A percentile compares a stretch with the other conserved stretches of the same genome.
Evolutionary conservation across 1,284 basidiomycete species (phyloP).

Genomic region (Sporisorium exsertum): DNA sequence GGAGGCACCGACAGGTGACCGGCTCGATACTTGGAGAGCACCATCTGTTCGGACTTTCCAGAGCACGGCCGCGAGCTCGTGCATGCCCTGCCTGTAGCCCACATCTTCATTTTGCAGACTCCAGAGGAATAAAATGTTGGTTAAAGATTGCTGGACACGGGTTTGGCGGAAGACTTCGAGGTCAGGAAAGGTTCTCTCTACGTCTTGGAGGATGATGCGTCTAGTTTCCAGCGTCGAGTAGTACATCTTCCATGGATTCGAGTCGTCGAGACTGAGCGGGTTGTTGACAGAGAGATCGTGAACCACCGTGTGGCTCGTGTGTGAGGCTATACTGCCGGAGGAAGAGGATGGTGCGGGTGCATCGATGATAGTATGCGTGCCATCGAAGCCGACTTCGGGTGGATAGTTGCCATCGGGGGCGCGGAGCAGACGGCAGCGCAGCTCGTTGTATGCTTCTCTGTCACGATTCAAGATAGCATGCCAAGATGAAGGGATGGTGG

Average conservation of each 20-base stretch:
- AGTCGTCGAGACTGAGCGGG: slow-evolving; percentile 62
- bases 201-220: slow-evolving; percentile 55
- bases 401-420: slow-evolving; percentile 57
- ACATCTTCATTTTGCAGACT: slow-evolving; percentile 51
- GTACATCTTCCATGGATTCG: slow-evolving; percentile 60
- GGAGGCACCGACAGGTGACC: background rate
- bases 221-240: slow-evolving; percentile 51
- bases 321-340: background rate
- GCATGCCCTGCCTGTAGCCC: slow-evolving; percentile 69
- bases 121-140: slow-evolving; percentile 64
- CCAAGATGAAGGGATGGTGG: slow-evolving; percentile 49
- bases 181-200: slow-evolving; percentile 62
- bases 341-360: background rate
- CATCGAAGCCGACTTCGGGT: slow-evolving; percentile 47
- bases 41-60: slow-evolving; percentile 53
- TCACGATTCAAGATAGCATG: slow-evolving; percentile 32
- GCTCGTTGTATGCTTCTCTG: slow-evolving; percentile 40
- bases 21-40: slow-evolving; percentile 11
- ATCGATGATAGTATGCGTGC: slow-evolving; percentile 19
- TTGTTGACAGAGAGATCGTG: slow-evolving; percentile 59
- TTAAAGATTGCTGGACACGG: slow-evolving; percentile 44
- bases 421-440: slow-evolving; percentile 37
- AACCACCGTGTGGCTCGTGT: background rate
- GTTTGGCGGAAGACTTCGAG: slow-evolving; percentile 34
- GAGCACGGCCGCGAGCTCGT: slow-evolving; percentile 64